A percentile compares a stretch with the other conserved stretches of the same genome.
phyloP scores from a whole-genome alignment of 202 grass and related monocot genomes.

The Hordeum pubiflorum region DNA sequence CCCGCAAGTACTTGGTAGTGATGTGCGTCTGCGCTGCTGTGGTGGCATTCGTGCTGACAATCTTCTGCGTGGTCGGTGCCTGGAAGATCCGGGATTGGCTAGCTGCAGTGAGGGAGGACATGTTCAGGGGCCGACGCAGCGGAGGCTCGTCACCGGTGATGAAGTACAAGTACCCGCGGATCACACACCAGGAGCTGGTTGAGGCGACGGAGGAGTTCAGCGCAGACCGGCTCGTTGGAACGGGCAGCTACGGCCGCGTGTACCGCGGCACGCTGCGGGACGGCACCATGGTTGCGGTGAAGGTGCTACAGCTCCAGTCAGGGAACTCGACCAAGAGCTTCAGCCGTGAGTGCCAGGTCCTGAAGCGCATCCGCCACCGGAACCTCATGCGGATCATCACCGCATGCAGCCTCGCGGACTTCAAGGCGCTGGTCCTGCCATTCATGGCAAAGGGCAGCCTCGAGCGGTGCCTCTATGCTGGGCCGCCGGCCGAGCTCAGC shows the following conservation, averaged over 20 bases:
- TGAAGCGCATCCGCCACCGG: conserved; percentile 87
- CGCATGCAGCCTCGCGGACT: conserved; percentile 81
- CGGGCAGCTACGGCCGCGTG: conserved; percentile 75
- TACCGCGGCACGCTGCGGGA: conserved; percentile 64
- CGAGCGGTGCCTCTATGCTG: conserved; percentile 62
- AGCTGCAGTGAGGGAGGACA: conserved; percentile 12
- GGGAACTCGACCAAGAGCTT: conserved; percentile 90
- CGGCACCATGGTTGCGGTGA: conserved; percentile 68
- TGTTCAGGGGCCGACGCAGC: conserved; percentile 19
- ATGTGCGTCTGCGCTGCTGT: conserved; percentile 27
- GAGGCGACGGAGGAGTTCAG: conserved; percentile 70
- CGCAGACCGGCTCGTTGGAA: conserved; percentile 51
- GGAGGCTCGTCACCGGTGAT: conserved; percentile 50
- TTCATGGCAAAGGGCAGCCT: conserved; percentile 97
- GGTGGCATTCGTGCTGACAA: conserved; percentile 42
- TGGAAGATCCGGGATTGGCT: conserved; percentile 39
- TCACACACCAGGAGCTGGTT: conserved; percentile 69
- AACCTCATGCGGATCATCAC: conserved; percentile 96
- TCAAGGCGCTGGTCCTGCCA: conserved; percentile 90
- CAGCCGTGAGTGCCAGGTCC: conserved; percentile 79
- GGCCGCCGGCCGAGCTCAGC: conserved; percentile 39
- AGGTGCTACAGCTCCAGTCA: conserved; percentile 77
- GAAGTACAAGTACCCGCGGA: conserved; percentile 74
- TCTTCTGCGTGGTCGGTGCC: conserved; percentile 36
- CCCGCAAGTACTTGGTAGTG: conserved; percentile 44